Base-by-base conservation (phyloP, 768 basidiomycete genomes). In the Panaeolus papilionaceus region DNA sequence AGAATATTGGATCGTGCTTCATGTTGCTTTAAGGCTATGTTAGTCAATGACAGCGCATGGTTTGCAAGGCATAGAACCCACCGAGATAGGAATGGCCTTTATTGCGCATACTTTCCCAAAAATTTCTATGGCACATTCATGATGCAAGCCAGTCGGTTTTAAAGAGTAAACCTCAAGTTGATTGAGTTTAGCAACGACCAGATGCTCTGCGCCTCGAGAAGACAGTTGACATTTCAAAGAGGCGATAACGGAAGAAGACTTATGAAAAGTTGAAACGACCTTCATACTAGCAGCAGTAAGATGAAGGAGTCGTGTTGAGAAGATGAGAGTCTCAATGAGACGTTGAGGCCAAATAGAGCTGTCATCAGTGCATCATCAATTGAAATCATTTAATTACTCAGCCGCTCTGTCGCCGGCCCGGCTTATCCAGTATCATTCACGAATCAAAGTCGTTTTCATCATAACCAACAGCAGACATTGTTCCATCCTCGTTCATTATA, bases 211-310 rank as follows among this genome's bases (percentile, higher is more conserved):
- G 54, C 81, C 80, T 69, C 84, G 79, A 7, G 85, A 76, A 3
- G 84, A 78, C n/a, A 95, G 83, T 5, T 78, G 79, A 76, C 89
- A 93, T 81, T 88, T 93, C 28, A 90, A 74, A 37, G 92, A 94
- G 69, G 82, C 82, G 9, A 88, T 70, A 62, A 94, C 89, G 0
- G 93, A 90, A 1, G 93, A 91, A 2, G 92, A 85, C 4, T 83
- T 84, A 75, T 94, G 92, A 75, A 93, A 93, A 7, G 93, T 94
- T 10, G 89, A 85, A 38, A 94, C 84, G 68, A 93, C 74, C 76
- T 85, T 87, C 84, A 86, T 86, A 45, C 54, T 23, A 26, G 28
- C 40, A 54, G 28, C 58, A 39, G 18, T 62, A 64, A 3, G 63
- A 62, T 61, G 26, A 10, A 65, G 44, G 65, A 66, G 42, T 65